Percentiles rank a stretch among this genome's conserved stretches.
Conservation (phyloP, 306 rosid genomes). For the Elaeagnus macrophylla region DNA sequence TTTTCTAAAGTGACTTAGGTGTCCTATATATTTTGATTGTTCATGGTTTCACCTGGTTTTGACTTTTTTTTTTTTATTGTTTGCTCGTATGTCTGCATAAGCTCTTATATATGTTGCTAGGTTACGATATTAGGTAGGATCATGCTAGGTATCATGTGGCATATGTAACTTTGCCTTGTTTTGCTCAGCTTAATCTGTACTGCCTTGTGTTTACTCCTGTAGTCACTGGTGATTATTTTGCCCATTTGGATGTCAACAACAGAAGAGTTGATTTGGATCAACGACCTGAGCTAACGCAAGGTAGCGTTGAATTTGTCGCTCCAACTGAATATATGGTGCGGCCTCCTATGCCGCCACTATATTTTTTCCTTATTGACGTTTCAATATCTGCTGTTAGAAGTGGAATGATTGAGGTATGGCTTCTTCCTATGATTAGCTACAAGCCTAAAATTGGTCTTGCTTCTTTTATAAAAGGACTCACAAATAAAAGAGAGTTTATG, state of each 20-base stretch:
- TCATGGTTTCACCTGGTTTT: too few relatives aligned
- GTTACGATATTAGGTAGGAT: not conserved
- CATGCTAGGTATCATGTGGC: slow-evolving; percentile 3
- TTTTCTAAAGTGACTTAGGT: too few relatives aligned
- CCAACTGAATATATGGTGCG: slow-evolving; percentile 99
- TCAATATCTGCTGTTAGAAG: slow-evolving; percentile 91
- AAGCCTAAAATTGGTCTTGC: not conserved
- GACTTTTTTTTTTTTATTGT: too few relatives aligned
- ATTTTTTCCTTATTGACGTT: slow-evolving; percentile 93
- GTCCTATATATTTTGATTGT: too few relatives aligned
- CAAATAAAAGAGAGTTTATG: too few relatives aligned
- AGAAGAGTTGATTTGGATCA: slow-evolving; percentile 84
- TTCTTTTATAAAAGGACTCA: not conserved
- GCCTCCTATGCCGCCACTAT: slow-evolving; percentile 98
- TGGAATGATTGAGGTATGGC: slow-evolving; percentile 90
- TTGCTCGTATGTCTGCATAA: too few relatives aligned
- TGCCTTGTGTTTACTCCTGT: slow-evolving; percentile 13
- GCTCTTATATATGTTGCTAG: too few relatives aligned
- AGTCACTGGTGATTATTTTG: slow-evolving; percentile 92
- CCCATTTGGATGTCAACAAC: slow-evolving; percentile 88
- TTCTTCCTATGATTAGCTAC: not conserved
- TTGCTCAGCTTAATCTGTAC: slow-evolving; percentile 1
- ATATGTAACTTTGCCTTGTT: slow-evolving; percentile 10
- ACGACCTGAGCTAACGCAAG: slow-evolving; percentile 81
- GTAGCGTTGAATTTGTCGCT: slow-evolving; percentile 97